Percentiles rank a stretch among this genome's conserved stretches.
Conservation (phyloP, 768 basidiomycete genomes). For the Boletus tomentosulus region DNA sequence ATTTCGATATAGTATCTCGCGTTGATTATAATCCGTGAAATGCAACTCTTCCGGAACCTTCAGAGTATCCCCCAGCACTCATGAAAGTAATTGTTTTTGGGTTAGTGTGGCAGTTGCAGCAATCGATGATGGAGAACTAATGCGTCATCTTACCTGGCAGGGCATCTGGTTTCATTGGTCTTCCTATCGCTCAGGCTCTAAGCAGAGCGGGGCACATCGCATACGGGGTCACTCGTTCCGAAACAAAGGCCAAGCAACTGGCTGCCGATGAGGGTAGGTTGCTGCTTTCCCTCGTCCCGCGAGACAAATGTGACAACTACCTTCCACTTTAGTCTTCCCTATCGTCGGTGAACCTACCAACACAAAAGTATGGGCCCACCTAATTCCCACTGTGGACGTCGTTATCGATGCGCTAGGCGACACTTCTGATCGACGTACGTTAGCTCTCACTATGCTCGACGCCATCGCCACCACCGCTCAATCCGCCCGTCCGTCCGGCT, state of each 20-base stretch:
- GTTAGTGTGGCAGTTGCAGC: not conserved
- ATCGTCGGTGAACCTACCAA: conserved; percentile 17
- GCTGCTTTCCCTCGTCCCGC: no score
- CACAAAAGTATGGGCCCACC: conserved; percentile 12
- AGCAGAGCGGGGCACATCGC: conserved; percentile 33
- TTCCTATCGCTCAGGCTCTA: conserved; percentile 32
- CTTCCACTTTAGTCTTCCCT: conserved; percentile 19
- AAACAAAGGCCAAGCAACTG: conserved; percentile 18
- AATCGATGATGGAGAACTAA: not conserved
- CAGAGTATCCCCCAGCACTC: not conserved
- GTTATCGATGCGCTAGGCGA: conserved; percentile 20
- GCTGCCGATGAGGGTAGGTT: conserved; percentile 24
- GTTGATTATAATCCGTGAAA: no score
- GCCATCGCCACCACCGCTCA: conserved; percentile 14
- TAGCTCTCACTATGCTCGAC: conserved; percentile 17
- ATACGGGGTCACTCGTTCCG: conserved; percentile 32
- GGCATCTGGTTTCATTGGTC: conserved; percentile 31
- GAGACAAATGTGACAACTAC: not conserved
- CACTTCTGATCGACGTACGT: conserved; percentile 3
- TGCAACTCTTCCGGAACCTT: not conserved
- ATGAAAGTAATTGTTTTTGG: conserved; percentile 19
- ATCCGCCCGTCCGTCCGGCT: conserved; percentile 12
- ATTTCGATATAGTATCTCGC: not conserved
- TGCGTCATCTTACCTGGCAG: conserved; percentile 5
- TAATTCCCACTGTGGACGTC: conserved; percentile 19